Conservation (phyloP, 148 eudicot species). For the Hydrangea macrophylla region DNA sequence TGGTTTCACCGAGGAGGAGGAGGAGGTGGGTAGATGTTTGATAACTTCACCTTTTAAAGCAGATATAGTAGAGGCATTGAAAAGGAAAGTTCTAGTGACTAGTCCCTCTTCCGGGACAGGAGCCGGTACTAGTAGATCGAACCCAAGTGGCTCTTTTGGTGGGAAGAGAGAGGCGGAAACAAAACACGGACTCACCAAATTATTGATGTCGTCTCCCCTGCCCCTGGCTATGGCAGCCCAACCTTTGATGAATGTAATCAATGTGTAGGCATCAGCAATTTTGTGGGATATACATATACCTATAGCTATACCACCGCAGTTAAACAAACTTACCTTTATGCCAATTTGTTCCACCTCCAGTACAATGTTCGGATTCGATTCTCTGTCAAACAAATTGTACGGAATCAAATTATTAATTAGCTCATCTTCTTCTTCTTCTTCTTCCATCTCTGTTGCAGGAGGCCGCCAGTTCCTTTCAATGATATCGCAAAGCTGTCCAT, state of each 20-base stretch:
- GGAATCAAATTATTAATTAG: constrained; percentile 30
- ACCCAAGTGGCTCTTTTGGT: constrained; percentile 8
- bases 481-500: constrained; percentile 17
- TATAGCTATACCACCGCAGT: constrained; percentile 36
- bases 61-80: constrained; percentile 28
- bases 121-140: constrained; percentile 7
- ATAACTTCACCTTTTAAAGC: constrained; percentile 13
- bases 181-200: constrained; percentile 22
- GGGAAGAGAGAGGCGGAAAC: constrained; percentile 27
- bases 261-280: constrained; percentile 29
- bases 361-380: neutral
- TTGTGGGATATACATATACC: constrained; percentile 31
- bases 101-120: constrained; percentile 1
- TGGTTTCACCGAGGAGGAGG: neutral
- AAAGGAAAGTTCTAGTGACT: constrained; percentile 30
- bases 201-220: too few relatives aligned
- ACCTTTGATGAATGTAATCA: constrained; percentile 28
- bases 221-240: constrained; percentile 29
- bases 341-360: constrained; percentile 21
- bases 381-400: constrained; percentile 4
- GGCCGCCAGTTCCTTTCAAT: too few relatives aligned
- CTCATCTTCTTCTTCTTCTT: constrained; percentile 3
- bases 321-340: constrained; percentile 33
- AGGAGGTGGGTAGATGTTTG: too few relatives aligned
- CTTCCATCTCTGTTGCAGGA: too few relatives aligned